Evolutionary conservation across 768 basidiomycete species (phyloP), one percentile per base, ranked within the genome.

Genomic region (Xerocomellus chrysenteron): DNA sequence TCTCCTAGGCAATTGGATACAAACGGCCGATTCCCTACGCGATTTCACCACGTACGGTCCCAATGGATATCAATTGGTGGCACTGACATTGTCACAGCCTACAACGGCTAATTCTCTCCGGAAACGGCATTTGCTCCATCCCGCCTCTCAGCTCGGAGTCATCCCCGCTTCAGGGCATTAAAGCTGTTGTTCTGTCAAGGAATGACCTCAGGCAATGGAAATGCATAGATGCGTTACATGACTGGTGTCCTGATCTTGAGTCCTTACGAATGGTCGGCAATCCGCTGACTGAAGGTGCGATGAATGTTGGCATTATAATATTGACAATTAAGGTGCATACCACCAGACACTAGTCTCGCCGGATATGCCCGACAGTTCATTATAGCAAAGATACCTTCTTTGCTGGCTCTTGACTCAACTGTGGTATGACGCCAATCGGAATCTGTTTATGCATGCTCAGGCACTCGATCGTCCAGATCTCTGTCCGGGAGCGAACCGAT

Each of bases 211-310:
- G 67, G 16, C 58, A 75, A 19, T 93, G 90, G 92, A 57, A 64
- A 44, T 80, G 79, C 58, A 71, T 94, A 46, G 88, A 93, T 68
- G 78, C 80, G 2, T 67, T 95, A 43, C 74, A 80, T 19, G 65
- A 61, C 17, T 93, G 91, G 90, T 84, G 85, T 61, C 91, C 92
- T 16, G 55, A 68, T 51, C 75, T 95, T 12, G 76, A 84, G 64
- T 79, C 79, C 16, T 76, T 94, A 37, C 78, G 81, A 44, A 61
- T 91, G 56, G 73, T 71, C 43, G 82, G 82, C 39, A 93, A 90
- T 63, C 85, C 90, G 8, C 67, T 94, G 39, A 70, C 80, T 39
- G 75, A 82, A 71, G 81, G 84, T 84, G 54, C 62, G 73, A n/a
- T 6, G 37, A 35, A 54, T 40, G 33, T 28, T 39, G 19, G 28